Percentiles rank a stretch among this genome's conserved stretches.
Evolutionary conservation across 2,329 filamentous ascomycete species (phyloP).

Genomic region (Acrocalymma vagum): DNA sequence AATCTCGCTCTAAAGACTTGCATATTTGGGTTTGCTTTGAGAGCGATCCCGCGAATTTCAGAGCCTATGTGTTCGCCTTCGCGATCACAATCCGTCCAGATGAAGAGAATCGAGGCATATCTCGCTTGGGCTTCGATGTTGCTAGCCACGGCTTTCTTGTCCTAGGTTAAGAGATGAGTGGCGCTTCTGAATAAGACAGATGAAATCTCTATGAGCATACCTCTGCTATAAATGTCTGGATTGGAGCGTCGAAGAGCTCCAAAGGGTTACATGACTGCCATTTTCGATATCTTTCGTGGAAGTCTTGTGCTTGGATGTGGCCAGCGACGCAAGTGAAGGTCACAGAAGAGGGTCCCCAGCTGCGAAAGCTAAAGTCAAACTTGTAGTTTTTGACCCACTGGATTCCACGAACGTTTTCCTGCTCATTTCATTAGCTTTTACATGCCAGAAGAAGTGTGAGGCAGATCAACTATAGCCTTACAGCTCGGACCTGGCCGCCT

Average conservation of each 20-base stretch:
- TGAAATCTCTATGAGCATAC: conserved; percentile 60
- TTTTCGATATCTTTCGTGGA: conserved; percentile 74
- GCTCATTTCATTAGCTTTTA: conserved; percentile 13
- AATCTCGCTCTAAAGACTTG: conserved; percentile 88
- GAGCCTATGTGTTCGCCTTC: conserved; percentile 96
- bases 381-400: conserved; percentile 93
- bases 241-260: conserved; percentile 81
- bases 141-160: conserved; percentile 80
- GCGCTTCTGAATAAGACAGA: not conserved
- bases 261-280: conserved; percentile 85
- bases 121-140: conserved; percentile 86
- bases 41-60: conserved; percentile 85
- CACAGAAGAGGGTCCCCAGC: conserved; percentile 83
- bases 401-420: conserved; percentile 73
- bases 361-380: conserved; percentile 88
- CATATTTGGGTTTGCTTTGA: conserved; percentile 75
- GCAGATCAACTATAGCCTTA: conserved; percentile 46
- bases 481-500: conserved; percentile 78
- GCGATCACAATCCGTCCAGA: conserved; percentile 98
- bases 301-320: conserved; percentile 84
- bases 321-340: conserved; percentile 95
- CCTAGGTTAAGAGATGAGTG: conserved; percentile 54
- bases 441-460: conserved; percentile 9
- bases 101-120: conserved; percentile 78
- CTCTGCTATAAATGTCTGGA: conserved; percentile 72